Conservation (phyloP, 164 flowering plant genomes). For the Paratinospora sagittata region DNA sequence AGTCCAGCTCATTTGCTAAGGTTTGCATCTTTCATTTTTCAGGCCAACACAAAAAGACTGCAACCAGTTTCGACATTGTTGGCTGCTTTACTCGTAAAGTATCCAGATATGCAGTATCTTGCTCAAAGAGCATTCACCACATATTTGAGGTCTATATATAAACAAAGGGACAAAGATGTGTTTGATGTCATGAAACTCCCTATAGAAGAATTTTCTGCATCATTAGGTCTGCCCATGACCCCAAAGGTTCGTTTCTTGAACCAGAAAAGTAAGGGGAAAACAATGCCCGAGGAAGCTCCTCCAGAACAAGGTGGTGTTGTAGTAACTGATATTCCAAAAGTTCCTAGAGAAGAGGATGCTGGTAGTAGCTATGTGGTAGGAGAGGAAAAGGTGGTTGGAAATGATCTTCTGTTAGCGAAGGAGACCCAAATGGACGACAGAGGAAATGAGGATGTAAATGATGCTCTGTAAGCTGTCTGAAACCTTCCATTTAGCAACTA, state of each 20-base stretch:
- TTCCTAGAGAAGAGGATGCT: conserved; percentile 12
- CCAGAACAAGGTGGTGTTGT: conserved; percentile 22
- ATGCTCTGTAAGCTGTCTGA: conserved; percentile 26
- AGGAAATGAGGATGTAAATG: conserved; percentile 22
- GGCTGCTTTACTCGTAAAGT: conserved; percentile 61
- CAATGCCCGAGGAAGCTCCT: conserved; percentile 22
- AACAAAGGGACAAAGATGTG: conserved; percentile 61
- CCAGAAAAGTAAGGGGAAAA: conserved; percentile 32
- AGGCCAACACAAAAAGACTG: conserved; percentile 60
- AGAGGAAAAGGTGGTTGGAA: conserved; percentile 22
- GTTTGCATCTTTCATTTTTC: conserved; percentile 18
- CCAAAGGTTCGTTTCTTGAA: conserved; percentile 72
- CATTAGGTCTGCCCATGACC: conserved; percentile 80
- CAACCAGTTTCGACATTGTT: conserved; percentile 58
- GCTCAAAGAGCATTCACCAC: conserved; percentile 82
- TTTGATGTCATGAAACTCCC: conserved; percentile 73
- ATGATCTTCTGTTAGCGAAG: conserved; percentile 31
- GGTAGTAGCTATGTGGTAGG: conserved; percentile 19
- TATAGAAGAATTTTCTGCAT: conserved; percentile 71
- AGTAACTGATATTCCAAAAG: conserved; percentile 16
- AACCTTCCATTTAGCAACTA: background rate
- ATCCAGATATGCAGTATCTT: conserved; percentile 47
- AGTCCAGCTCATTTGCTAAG: too few species aligned
- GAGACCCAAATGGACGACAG: conserved; percentile 20
- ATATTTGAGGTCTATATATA: conserved; percentile 65